These are phyloP conservation scores for Akanthomyces muscarius DNA, from an alignment of 2,329 filamentous ascomycete genomes.

Conservation along the genomic window DNA sequence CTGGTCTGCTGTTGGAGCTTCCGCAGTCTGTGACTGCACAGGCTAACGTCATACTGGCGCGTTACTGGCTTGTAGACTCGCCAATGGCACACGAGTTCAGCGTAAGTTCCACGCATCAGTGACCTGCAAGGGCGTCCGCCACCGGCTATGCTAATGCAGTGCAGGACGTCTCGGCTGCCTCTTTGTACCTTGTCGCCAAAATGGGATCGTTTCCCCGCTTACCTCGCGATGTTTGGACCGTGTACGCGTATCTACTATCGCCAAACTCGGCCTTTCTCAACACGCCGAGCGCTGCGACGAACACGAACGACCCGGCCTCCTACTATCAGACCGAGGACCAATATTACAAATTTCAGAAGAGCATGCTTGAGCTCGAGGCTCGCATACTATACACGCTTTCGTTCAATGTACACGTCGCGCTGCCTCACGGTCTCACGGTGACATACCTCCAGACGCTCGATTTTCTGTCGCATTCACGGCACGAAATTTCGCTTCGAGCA, in stretches of 20 bases:
- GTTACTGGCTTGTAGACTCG: constrained; percentile 68
- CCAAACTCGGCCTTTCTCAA: constrained; percentile 53
- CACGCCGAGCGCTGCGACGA: constrained; percentile 30
- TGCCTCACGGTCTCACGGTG: constrained; percentile 81
- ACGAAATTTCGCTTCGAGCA: constrained; percentile 58
- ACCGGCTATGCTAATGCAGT: constrained; percentile 4
- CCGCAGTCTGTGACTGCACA: constrained; percentile 83
- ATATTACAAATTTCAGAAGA: constrained; percentile 61
- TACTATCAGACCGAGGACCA: constrained; percentile 71
- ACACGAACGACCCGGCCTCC: constrained; percentile 41
- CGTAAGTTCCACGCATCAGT: constrained; percentile 30
- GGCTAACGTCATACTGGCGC: constrained; percentile 74
- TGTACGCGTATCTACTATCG: constrained; percentile 77
- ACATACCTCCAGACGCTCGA: constrained; percentile 91
- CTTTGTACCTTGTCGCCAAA: constrained; percentile 78
- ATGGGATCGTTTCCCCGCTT: constrained; percentile 72
- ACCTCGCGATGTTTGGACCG: constrained; percentile 75
- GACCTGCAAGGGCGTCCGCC: not conserved
- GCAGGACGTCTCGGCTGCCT: constrained; percentile 76
- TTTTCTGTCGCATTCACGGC: constrained; percentile 46
- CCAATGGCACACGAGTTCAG: constrained; percentile 57
- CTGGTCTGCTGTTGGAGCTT: constrained; percentile 75
- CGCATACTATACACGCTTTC: constrained; percentile 70
- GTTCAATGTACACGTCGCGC: constrained; percentile 79
- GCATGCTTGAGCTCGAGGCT: constrained; percentile 70